Evolutionary conservation across 768 basidiomycete species (phyloP).

Genomic region (Cystobasidium tubakii): DNA sequence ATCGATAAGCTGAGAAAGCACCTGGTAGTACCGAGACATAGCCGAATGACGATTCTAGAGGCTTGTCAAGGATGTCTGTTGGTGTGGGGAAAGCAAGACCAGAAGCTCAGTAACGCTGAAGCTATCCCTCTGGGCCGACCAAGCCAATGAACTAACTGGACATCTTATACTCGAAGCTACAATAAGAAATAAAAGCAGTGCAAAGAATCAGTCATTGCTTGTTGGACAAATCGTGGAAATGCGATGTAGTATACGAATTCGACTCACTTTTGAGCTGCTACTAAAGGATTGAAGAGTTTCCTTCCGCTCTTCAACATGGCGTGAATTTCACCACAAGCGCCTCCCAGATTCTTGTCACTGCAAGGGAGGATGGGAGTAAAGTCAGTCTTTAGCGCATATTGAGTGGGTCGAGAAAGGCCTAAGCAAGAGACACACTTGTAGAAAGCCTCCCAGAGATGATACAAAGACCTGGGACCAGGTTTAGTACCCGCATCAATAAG

Average conservation of each 20-base stretch:
- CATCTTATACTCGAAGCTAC: conserved; percentile 56
- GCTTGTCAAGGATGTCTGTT: conserved; percentile 83
- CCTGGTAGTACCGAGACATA: conserved; percentile 76
- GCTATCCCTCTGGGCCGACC: too few species aligned
- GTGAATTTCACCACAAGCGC: conserved; percentile 41
- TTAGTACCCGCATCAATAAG: conserved; percentile 94
- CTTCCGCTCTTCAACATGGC: conserved; percentile 85
- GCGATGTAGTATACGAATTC: too few species aligned
- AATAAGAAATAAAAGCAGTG: conserved; percentile 61
- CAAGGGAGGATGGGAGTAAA: conserved; percentile 51
- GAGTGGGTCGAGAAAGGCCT: conserved; percentile 63
- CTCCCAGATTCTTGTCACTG: conserved; percentile 46
- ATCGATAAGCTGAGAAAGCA: conserved; percentile 92
- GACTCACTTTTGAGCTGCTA: conserved; percentile 75
- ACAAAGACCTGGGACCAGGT: conserved; percentile 91
- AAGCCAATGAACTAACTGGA: conserved; percentile 55
- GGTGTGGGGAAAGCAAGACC: too few species aligned
- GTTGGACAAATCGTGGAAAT: too few species aligned
- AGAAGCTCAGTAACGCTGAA: too few species aligned
- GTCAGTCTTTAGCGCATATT: conserved; percentile 66
- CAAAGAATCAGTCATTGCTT: too few species aligned
- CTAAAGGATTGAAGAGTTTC: conserved; percentile 82
- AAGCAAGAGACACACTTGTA: conserved; percentile 56
- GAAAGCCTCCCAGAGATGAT: conserved; percentile 73
- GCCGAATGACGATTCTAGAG: conserved; percentile 88